Evolutionary conservation across 495 filamentous ascomycete genomes (phyloP).

Genomic region (Choiromyces venosus): DNA sequence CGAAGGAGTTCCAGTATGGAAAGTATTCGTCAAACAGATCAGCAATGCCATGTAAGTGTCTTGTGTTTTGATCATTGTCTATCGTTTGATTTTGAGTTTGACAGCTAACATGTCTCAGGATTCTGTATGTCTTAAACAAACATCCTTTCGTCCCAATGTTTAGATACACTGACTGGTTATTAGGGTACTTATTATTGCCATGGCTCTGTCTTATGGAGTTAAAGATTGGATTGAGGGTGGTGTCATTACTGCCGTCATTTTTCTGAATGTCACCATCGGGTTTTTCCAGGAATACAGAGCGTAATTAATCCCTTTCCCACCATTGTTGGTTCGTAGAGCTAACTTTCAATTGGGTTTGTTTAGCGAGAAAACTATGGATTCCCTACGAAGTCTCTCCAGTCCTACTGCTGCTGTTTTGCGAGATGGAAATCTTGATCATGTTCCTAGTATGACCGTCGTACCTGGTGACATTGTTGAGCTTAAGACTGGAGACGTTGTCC

Average conservation of each 20-base stretch:
- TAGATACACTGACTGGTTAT: slow-evolving; percentile 21
- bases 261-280: slow-evolving; percentile 70
- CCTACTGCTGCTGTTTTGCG: slow-evolving; percentile 73
- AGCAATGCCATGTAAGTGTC: slow-evolving; percentile 59
- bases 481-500: slow-evolving; percentile 78
- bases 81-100: slow-evolving; percentile 28
- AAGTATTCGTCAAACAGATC: slow-evolving; percentile 60
- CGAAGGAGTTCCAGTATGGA: slow-evolving; percentile 57
- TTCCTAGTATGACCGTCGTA: slow-evolving; percentile 68
- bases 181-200: slow-evolving; percentile 71
- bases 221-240: slow-evolving; percentile 76
- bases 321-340: neutral
- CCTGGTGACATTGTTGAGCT: slow-evolving; percentile 76
- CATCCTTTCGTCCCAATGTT: neutral
- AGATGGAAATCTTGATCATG: slow-evolving; percentile 58
- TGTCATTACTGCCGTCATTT: slow-evolving; percentile 73
- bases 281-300: slow-evolving; percentile 81
- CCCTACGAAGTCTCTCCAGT: slow-evolving; percentile 67
- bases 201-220: slow-evolving; percentile 76
- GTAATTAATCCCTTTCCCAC: slow-evolving; percentile 17
- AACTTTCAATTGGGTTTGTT: neutral
- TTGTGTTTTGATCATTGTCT: slow-evolving; percentile 20
- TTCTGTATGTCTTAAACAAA: slow-evolving; percentile 26
- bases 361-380: slow-evolving; percentile 75
- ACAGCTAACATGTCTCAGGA: slow-evolving; percentile 31